A percentile compares a stretch with the other conserved stretches of the same genome.
phyloP scores from a whole-genome alignment of 108 stramenopile species.

The Seminavis robusta region DNA sequence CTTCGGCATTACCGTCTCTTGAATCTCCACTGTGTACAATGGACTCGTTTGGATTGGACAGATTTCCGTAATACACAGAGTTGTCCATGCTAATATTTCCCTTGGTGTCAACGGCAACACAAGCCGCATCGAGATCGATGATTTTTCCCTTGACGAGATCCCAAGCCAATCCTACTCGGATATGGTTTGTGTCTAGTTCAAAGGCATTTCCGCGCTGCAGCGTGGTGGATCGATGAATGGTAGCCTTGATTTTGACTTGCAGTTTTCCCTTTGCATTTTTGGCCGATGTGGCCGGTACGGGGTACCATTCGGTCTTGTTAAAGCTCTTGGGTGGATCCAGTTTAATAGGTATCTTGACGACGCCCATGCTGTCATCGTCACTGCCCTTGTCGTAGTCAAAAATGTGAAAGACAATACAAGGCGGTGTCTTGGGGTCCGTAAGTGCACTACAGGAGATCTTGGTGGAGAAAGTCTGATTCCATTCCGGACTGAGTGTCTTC shows the following conservation, averaged over 20 bases:
- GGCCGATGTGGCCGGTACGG: constrained; percentile 7
- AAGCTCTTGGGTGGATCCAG: background rate
- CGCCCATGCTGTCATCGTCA: constrained; percentile 30
- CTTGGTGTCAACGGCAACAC: constrained; percentile 28
- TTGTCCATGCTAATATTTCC: constrained; percentile 35
- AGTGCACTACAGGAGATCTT: constrained; percentile 1
- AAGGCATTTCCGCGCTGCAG: constrained; percentile 19
- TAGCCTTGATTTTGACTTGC: constrained; percentile 10
- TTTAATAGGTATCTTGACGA: constrained; percentile 19
- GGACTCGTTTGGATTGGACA: constrained; percentile 39
- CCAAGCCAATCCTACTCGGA: constrained; percentile 44
- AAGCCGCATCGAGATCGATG: constrained; percentile 41
- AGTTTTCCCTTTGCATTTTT: constrained; percentile 20
- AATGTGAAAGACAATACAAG: constrained; percentile 13
- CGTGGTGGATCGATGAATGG: constrained; percentile 13
- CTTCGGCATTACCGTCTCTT: constrained; percentile 18
- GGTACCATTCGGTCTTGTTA: background rate
- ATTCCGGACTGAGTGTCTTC: constrained; percentile 33
- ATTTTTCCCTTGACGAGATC: constrained; percentile 16
- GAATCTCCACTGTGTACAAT: constrained; percentile 40
- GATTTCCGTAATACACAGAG: constrained; percentile 50
- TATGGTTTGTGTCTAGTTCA: constrained; percentile 2
- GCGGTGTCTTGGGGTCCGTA: background rate
- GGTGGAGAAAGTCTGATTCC: constrained; percentile 23
- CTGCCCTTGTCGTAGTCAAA: constrained; percentile 26